Conservation (phyloP, 2,329 filamentous ascomycete species). For the Aspergillus phoenicis region DNA sequence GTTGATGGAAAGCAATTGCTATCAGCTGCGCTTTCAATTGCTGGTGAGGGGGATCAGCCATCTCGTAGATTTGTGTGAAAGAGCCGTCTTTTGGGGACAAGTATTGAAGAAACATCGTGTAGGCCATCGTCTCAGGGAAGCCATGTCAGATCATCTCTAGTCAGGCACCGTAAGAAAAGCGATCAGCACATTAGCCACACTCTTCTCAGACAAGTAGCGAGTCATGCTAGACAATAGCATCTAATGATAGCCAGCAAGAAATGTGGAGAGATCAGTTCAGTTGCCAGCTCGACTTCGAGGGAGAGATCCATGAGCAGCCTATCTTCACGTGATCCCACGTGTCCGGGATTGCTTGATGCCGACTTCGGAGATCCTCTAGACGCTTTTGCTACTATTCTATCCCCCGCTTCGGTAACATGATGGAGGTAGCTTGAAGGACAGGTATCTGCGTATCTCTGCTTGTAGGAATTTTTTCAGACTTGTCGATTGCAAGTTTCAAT, state of each 20-base stretch:
- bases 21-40: neutral
- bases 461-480: too few species aligned
- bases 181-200: neutral
- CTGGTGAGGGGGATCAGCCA: neutral
- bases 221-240: neutral
- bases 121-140: neutral
- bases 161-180: neutral
- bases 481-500: too few species aligned
- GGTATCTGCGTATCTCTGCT: too few species aligned
- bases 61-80: too few species aligned
- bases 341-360: neutral
- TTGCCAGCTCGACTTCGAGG: neutral
- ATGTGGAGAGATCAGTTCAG: neutral
- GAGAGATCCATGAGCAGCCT: neutral
- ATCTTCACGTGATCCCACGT: neutral
- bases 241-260: neutral
- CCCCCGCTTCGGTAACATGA: neutral
- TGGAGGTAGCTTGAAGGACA: too few species aligned
- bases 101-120: neutral
- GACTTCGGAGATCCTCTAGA: neutral
- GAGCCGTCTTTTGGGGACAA: too few species aligned
- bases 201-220: neutral
- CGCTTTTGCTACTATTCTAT: neutral
- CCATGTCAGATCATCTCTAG: neutral
- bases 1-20: neutral